Evolutionary conservation across 2,329 filamentous ascomycete species (phyloP).

Genomic region (Pezicula carpinea): DNA sequence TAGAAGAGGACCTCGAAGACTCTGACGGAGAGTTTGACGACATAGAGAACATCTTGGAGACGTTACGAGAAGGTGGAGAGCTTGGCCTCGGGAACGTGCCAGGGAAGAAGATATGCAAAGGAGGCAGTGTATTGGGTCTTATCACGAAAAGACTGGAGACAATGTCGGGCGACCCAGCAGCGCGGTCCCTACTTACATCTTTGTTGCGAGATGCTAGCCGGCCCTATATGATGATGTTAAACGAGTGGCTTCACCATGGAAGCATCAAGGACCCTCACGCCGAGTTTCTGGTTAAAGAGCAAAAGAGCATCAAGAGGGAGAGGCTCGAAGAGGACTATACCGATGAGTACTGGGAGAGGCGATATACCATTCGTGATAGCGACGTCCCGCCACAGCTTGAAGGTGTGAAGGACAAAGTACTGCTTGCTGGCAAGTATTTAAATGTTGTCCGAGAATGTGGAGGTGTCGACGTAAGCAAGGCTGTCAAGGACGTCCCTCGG

Average conservation of each 20-base stretch:
- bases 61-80: constrained; percentile 80
- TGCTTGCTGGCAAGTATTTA: constrained; percentile 93
- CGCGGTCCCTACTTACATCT: constrained; percentile 74
- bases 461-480: constrained; percentile 88
- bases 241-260: constrained; percentile 96
- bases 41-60: constrained; percentile 89
- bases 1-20: constrained; percentile 73
- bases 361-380: constrained; percentile 89
- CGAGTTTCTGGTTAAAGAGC: constrained; percentile 93
- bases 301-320: constrained; percentile 90
- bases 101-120: constrained; percentile 90
- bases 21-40: constrained; percentile 64
- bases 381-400: constrained; percentile 91
- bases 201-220: constrained; percentile 82
- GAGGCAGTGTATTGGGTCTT: constrained; percentile 87
- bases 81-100: constrained; percentile 73
- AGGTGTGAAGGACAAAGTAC: constrained; percentile 85
- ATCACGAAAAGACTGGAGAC: constrained; percentile 80
- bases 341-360: constrained; percentile 98
- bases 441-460: constrained; percentile 97
- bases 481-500: constrained; percentile 79
- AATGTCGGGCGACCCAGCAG: constrained; percentile 91
- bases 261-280: constrained; percentile 90
- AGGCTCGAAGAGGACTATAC: constrained; percentile 93
- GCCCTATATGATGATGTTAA: constrained; percentile 97